phyloP scores from a whole-genome alignment of 352 stramenopile species.

The Phytophthora sp. region DNA sequence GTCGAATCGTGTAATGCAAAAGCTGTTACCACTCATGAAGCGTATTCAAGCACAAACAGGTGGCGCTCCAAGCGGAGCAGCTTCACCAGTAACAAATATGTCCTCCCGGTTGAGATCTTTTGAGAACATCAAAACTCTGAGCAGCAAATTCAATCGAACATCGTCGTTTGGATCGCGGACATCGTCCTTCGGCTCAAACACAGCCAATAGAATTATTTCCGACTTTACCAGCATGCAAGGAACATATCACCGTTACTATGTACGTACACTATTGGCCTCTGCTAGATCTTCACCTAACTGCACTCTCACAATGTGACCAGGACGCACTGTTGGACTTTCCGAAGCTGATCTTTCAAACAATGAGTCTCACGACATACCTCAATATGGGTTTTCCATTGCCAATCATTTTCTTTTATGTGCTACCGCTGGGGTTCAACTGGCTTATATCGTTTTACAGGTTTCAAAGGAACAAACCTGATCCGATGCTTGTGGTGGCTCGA shows the following conservation, averaged over 20 bases:
- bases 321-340: constrained; percentile 37
- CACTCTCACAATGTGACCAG: constrained; percentile 1
- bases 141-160: not conserved
- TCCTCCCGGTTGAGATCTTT: constrained; percentile 3
- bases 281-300: not conserved
- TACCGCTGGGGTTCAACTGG: constrained; percentile 47
- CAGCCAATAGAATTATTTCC: constrained; percentile 22
- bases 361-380: constrained; percentile 44
- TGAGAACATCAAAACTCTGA: constrained; percentile 12
- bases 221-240: constrained; percentile 47
- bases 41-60: constrained; percentile 10
- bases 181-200: constrained; percentile 8
- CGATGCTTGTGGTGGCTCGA: constrained; percentile 33
- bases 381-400: constrained; percentile 47
- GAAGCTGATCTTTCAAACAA: constrained; percentile 53
- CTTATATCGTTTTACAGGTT: constrained; percentile 59
- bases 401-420: constrained; percentile 46
- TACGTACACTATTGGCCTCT: constrained; percentile 23
- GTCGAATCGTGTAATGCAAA: constrained; percentile 19
- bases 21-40: constrained; percentile 19
- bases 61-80: not conserved
- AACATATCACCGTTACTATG: constrained; percentile 47
- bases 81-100: not conserved
- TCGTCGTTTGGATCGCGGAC: not conserved
- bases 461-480: constrained; percentile 41